A percentile compares a stretch with the other conserved stretches of the same genome.
phyloP scores from a whole-genome alignment of 768 basidiomycete genomes.

The Kondoa malvinella region DNA sequence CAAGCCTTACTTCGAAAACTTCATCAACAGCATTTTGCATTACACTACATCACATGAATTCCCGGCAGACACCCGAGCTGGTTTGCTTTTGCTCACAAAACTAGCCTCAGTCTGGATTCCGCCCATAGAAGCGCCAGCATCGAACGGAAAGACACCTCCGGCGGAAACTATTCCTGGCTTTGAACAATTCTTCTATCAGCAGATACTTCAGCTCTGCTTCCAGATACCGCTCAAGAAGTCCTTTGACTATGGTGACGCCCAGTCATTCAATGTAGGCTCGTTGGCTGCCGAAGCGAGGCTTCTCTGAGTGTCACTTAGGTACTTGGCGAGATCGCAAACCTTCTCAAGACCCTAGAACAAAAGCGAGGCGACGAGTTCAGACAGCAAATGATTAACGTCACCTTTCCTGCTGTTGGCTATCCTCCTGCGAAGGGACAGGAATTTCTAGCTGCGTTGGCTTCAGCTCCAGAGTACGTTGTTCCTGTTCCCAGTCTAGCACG shows the following conservation, averaged over 20 bases:
- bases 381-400: conserved; percentile 57
- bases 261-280: conserved; percentile 54
- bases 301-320: conserved; percentile 40
- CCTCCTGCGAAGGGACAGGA: conserved; percentile 43
- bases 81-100: conserved; percentile 52
- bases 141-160: conserved; percentile 32
- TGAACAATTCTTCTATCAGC: conserved; percentile 77
- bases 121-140: conserved; percentile 30
- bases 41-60: conserved; percentile 64
- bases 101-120: conserved; percentile 33
- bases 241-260: conserved; percentile 78
- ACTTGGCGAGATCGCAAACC: conserved; percentile 68
- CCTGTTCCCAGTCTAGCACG: neutral
- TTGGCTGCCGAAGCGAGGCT: neutral
- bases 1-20: conserved; percentile 43
- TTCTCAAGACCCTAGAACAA: conserved; percentile 61
- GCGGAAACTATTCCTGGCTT: conserved; percentile 55
- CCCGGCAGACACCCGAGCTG: conserved; percentile 55
- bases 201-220: conserved; percentile 64
- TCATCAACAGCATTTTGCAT: conserved; percentile 56
- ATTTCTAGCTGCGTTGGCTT: conserved; percentile 16
- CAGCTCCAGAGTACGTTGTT: conserved; percentile 6
- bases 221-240: conserved; percentile 56
- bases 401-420: conserved; percentile 78
- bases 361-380: conserved; percentile 66